Conservation (phyloP, 345 rosid genomes). For the Syzygium aqueum region DNA sequence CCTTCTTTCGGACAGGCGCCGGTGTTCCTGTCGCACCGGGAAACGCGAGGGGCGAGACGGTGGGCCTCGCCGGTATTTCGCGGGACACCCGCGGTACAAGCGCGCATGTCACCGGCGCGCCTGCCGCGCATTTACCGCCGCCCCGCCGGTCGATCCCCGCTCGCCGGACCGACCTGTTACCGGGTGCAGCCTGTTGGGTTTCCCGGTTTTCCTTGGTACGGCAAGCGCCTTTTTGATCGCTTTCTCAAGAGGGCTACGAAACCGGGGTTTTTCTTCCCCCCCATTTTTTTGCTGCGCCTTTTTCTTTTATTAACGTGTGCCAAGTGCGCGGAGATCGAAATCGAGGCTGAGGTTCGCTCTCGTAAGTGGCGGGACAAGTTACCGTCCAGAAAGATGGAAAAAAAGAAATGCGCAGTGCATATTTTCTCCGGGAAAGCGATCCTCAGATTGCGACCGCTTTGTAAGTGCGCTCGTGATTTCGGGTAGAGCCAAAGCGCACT, state of each 20-base stretch:
- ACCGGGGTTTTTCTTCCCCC: neutral
- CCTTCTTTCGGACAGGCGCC: conserved; percentile 7
- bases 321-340: neutral
- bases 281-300: too few species aligned
- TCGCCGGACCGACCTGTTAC: neutral
- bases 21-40: conserved; percentile 18
- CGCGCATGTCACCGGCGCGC: conserved; percentile 5
- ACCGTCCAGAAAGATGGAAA: neutral
- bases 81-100: conserved; percentile 10
- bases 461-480: neutral
- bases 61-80: conserved; percentile 1
- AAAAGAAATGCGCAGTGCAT: neutral
- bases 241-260: neutral
- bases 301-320: neutral
- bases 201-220: conserved; percentile 1
- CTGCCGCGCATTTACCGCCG: neutral
- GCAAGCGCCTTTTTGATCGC: neutral
- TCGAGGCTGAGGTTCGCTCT: neutral
- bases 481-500: neutral
- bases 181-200: neutral
- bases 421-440: neutral
- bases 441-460: neutral
- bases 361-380: neutral
- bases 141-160: neutral
- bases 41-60: neutral